Evolutionary conservation across 2,329 filamentous ascomycete genomes (phyloP).

Genomic region (Trichoderma atrobrunneum): DNA sequence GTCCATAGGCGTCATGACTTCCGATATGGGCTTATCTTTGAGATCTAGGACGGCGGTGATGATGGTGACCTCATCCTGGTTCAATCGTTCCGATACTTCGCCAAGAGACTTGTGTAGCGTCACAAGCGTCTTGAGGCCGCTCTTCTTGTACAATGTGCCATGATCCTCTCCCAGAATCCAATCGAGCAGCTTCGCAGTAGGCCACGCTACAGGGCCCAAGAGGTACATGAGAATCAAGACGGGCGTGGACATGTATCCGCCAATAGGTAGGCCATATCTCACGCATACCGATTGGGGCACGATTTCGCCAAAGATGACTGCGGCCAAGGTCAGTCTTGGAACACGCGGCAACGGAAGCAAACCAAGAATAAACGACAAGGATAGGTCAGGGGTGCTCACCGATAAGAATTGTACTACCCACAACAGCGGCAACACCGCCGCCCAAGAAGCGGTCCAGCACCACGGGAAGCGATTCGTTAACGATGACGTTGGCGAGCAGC

Average conservation of each 20-base stretch:
- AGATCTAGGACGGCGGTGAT: conserved; percentile 95
- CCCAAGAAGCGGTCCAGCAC: conserved; percentile 91
- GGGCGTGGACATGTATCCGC: conserved; percentile 86
- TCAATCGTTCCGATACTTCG: conserved; percentile 80
- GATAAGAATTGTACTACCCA: conserved; percentile 90
- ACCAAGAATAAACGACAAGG: conserved; percentile 21
- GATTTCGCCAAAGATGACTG: conserved; percentile 97
- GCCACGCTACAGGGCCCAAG: conserved; percentile 86
- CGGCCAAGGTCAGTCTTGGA: conserved; percentile 14
- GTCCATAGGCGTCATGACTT: conserved; percentile 98
- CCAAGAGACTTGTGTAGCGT: conserved; percentile 91
- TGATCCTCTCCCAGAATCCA: conserved; percentile 91
- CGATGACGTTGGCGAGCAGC: conserved; percentile 92
- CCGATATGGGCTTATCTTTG: conserved; percentile 91
- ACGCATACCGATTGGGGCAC: conserved; percentile 96
- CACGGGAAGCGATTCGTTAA: conserved; percentile 94
- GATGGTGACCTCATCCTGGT: conserved; percentile 97
- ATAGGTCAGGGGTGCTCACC: conserved; percentile 54
- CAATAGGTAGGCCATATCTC: conserved; percentile 91
- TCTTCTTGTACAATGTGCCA: conserved; percentile 97
- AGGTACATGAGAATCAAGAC: conserved; percentile 90
- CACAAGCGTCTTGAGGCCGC: conserved; percentile 91
- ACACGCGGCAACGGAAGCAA: neutral
- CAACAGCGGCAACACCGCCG: conserved; percentile 88
- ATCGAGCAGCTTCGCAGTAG: conserved; percentile 92